Conservation (phyloP, 805 yeast species). For the Barnettozyma salicaria region DNA sequence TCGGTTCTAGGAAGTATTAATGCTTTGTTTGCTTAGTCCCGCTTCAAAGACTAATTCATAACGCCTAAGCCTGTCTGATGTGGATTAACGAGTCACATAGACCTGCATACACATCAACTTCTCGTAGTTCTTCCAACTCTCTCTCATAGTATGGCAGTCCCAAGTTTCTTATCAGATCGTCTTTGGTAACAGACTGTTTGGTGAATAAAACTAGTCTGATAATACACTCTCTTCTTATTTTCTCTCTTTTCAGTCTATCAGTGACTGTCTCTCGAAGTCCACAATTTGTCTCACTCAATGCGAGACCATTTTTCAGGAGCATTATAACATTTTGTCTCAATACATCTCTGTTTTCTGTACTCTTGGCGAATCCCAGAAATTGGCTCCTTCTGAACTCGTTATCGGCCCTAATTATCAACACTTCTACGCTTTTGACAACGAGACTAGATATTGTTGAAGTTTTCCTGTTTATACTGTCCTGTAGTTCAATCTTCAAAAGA, state of each 20-base stretch:
- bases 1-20: too few relatives aligned
- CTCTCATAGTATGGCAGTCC: constrained; percentile 15
- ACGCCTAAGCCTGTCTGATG: too few relatives aligned
- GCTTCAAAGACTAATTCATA: too few relatives aligned
- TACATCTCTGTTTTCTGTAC: constrained; percentile 12
- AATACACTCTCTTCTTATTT: constrained; percentile 20
- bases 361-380: background rate
- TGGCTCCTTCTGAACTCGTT: constrained; percentile 18
- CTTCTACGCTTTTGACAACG: constrained; percentile 20
- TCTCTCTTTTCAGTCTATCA: constrained; percentile 20
- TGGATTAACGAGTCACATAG: constrained; percentile 1
- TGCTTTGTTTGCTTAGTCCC: too few relatives aligned
- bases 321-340: constrained; percentile 16
- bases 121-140: constrained; percentile 16
- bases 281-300: constrained; percentile 19
- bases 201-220: constrained; percentile 20
- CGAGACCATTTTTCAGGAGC: constrained; percentile 22
- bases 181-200: constrained; percentile 10
- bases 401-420: constrained; percentile 23
- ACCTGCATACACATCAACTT: constrained; percentile 8
- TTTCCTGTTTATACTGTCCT: constrained; percentile 8
- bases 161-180: constrained; percentile 20
- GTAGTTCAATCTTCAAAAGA: constrained; percentile 12
- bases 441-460: constrained; percentile 16
- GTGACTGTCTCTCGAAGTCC: constrained; percentile 22